phyloP scores from a whole-genome alignment of 257 asterid species.

The Solanum lycopersicoides region DNA sequence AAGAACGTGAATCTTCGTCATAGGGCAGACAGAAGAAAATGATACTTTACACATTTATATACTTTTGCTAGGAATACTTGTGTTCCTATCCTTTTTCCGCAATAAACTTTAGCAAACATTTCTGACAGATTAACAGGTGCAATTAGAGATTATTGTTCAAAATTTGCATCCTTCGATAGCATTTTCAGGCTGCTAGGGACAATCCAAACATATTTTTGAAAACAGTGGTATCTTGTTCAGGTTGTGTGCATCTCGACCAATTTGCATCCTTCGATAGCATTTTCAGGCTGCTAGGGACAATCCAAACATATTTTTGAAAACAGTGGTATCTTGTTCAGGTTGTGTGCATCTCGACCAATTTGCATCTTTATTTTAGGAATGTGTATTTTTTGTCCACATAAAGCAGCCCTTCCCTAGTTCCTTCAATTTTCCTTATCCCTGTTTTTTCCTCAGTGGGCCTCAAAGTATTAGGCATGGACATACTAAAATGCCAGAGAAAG shows the following conservation, averaged over 20 bases:
- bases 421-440: not conserved
- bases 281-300: too few relatives aligned
- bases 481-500: not conserved
- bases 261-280: too few relatives aligned
- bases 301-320: too few relatives aligned
- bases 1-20: not conserved
- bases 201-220: not conserved
- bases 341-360: not conserved
- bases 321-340: too few relatives aligned
- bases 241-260: not conserved
- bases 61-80: not conserved
- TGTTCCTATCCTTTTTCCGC: not conserved
- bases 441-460: not conserved
- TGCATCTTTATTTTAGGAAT: not conserved
- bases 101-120: not conserved
- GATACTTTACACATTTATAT: not conserved
- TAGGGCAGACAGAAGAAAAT: not conserved
- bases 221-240: not conserved
- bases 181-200: not conserved
- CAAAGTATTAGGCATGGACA: not conserved
- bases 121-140: not conserved
- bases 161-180: not conserved
- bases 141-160: not conserved
- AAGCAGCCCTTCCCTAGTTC: not conserved
- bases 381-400: not conserved